phyloP scores from a whole-genome alignment of 306 rosid species.

The Pterocarpus santalinus region DNA sequence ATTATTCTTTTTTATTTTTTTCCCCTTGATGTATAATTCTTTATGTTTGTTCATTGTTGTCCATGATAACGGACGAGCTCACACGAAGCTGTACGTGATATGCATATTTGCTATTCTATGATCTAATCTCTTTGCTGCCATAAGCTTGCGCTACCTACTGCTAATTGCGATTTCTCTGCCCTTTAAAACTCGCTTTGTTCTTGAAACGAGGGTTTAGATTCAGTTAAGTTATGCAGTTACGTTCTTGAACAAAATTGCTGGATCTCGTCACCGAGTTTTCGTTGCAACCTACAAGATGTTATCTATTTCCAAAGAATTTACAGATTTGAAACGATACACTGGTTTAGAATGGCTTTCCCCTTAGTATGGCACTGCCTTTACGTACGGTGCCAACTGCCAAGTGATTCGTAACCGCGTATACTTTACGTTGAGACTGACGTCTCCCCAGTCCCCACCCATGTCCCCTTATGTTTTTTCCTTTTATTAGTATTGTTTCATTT shows the following conservation, averaged over 20 bases:
- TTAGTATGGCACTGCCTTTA: not conserved
- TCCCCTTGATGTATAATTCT: slow-evolving; percentile 35
- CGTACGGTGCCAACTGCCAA: not conserved
- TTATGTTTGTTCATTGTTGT: slow-evolving; percentile 20
- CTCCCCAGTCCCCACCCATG: not conserved
- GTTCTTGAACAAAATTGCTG: not conserved
- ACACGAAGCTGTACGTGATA: not conserved
- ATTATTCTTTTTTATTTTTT: not conserved
- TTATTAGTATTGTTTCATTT: too few relatives aligned
- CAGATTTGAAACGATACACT: not conserved
- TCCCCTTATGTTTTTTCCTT: too few relatives aligned
- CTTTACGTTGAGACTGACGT: too few relatives aligned
- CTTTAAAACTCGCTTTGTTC: not conserved
- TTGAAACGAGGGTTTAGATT: not conserved
- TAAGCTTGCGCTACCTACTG: not conserved
- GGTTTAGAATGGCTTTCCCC: not conserved
- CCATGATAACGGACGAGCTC: slow-evolving; percentile 13
- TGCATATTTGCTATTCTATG: slow-evolving; percentile 2
- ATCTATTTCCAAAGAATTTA: not conserved
- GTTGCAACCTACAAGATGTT: not conserved
- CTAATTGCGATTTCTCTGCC: not conserved
- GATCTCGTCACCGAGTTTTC: not conserved
- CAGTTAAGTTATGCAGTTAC: not conserved
- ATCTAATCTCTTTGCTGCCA: not conserved
- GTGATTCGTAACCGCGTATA: not conserved